phyloP scores from a whole-genome alignment of 2,329 filamentous ascomycete genomes.

The Botrytis cinerea region DNA sequence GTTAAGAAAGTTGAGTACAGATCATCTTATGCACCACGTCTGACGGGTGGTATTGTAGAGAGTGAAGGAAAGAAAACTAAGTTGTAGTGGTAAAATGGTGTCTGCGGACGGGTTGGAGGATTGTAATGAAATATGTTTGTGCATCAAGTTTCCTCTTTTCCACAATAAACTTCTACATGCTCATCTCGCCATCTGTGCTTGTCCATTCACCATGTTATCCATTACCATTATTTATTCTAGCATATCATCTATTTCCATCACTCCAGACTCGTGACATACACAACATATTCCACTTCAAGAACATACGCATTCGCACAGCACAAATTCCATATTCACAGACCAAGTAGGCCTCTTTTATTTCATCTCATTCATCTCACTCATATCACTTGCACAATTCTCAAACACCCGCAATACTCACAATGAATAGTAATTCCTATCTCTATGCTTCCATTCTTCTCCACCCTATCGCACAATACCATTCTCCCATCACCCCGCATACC shows the following conservation, averaged over 20 bases:
- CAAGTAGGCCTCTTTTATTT: not conserved
- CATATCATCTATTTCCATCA: not conserved
- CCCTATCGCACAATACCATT: not conserved
- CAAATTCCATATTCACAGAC: not conserved
- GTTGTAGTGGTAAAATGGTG: constrained; percentile 56
- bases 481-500: not conserved
- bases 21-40: constrained; percentile 56
- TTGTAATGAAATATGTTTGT: constrained; percentile 15
- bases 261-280: not conserved
- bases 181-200: not conserved
- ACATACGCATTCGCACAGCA: not conserved
- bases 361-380: not conserved
- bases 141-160: not conserved
- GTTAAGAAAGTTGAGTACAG: constrained; percentile 49
- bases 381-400: not conserved
- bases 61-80: constrained; percentile 77
- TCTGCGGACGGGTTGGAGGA: not conserved
- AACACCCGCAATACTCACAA: no score
- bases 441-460: not conserved
- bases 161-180: not conserved
- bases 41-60: constrained; percentile 79
- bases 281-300: not conserved
- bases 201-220: not conserved
- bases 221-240: not conserved
- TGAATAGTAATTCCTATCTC: not conserved